Conservation (phyloP, 352 stramenopile genomes). For the Salisapilia sapeloensis region DNA sequence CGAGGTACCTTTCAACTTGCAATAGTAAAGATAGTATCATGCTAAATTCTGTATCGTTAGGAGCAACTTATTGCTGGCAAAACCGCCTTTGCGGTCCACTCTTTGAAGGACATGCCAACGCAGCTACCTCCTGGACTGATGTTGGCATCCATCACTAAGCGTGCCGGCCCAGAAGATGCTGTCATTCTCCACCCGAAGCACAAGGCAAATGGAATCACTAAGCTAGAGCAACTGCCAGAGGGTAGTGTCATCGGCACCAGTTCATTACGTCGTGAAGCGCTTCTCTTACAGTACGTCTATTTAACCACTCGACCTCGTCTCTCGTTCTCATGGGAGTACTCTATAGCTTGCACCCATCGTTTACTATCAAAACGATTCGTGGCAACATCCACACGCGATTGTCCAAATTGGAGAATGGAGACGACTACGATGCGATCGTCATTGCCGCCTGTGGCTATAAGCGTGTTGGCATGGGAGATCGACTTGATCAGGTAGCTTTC, state of each 20-base stretch:
- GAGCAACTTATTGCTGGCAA: slow-evolving; percentile 42
- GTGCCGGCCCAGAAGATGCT: slow-evolving; percentile 68
- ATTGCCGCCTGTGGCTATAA: slow-evolving; percentile 72
- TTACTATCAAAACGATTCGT: slow-evolving; percentile 70
- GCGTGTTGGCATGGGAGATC: slow-evolving; percentile 41
- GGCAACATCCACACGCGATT: slow-evolving; percentile 82
- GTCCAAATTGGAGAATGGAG: slow-evolving; percentile 66
- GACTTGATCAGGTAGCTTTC: slow-evolving; percentile 53
- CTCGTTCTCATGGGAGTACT: not conserved
- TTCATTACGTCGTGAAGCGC: slow-evolving; percentile 62
- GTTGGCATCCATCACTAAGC: slow-evolving; percentile 64
- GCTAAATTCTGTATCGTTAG: slow-evolving; percentile 2
- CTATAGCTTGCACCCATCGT: slow-evolving; percentile 35
- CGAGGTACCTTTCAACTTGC: slow-evolving; percentile 16
- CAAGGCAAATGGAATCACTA: slow-evolving; percentile 38
- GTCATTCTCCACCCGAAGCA: slow-evolving; percentile 74
- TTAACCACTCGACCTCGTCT: too few relatives aligned
- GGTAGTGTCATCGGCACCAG: slow-evolving; percentile 70
- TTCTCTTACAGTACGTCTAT: slow-evolving; percentile 16
- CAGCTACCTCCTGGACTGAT: slow-evolving; percentile 58
- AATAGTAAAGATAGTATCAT: not conserved
- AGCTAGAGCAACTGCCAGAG: slow-evolving; percentile 35
- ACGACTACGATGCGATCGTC: slow-evolving; percentile 79
- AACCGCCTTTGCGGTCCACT: slow-evolving; percentile 76
- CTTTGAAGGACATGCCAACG: slow-evolving; percentile 82